Evolutionary conservation across 2,329 filamentous ascomycete genomes (phyloP), one percentile per base, ranked within the genome.

Genomic region (Diaporthe citriasiana): DNA sequence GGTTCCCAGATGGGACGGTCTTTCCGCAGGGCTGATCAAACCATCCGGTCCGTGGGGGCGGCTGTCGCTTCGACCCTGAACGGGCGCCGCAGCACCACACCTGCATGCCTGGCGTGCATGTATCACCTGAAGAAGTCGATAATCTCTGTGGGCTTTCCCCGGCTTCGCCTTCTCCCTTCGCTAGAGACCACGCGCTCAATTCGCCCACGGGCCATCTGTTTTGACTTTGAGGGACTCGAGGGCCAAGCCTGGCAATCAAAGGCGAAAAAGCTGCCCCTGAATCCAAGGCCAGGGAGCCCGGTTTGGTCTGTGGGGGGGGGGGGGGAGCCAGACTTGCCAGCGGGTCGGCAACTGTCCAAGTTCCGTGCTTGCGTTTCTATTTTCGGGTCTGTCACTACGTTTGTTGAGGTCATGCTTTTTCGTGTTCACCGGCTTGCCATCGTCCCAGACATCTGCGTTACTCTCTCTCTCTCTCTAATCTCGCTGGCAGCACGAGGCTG

Each of bases 11-110:
- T 68, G 63, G 63, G 47, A 53, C 60, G 63, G 63, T 68, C 63
- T 68, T 68, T 51, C 63, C 63, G 63, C 63, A 68, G 63, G 63
- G 63, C 63, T 68, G 63, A 68, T 68, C 63, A 68, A 53, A 68
- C 63, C n/a, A 47, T 68, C 63, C 47, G 47, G 22, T 53, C 63
- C 53, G 63, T 68, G 63, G 63, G 63, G 63, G 63, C 63, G 47
- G 12, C 22, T 51, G 30, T 53, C 47, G 33, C 63, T 53, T 68
- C 47, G 47, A 53, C n/a, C 38, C 19, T 66, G 63, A 33, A 38
- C 60, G n/a, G 33, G 63, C 45, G 63, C 45, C 30, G 47, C 63
- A 51, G 63, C 63, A 27, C 47, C 9, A 30, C 33, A 53, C 45
- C n/a, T 68, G 63, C 63, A 40, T 27, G 33, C 3, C 22, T 4